phyloP scores from a whole-genome alignment of 768 basidiomycete species.

The Naganishia randhawae region DNA sequence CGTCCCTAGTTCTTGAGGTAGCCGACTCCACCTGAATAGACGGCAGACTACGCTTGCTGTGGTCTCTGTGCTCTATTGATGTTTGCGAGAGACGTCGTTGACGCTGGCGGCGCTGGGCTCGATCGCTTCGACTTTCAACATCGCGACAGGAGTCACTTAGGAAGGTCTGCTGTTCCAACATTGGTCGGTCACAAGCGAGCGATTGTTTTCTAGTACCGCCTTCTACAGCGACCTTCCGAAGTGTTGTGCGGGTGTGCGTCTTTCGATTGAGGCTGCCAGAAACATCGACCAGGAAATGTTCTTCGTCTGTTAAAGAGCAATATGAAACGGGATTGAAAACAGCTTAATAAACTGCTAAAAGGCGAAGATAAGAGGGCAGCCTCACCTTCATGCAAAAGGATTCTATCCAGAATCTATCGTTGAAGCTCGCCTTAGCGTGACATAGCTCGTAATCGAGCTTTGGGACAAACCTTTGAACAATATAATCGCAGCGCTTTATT shows the following conservation, averaged over 20 bases:
- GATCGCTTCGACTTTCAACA: too few relatives aligned
- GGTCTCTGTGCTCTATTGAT: neutral
- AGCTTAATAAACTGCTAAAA: neutral
- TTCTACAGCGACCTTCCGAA: neutral
- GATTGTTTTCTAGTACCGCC: neutral
- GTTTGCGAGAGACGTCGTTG: neutral
- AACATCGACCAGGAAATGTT: constrained; percentile 91
- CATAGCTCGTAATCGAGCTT: constrained; percentile 4
- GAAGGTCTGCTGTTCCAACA: neutral
- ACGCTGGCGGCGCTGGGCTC: too few relatives aligned
- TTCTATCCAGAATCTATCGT: constrained; percentile 78
- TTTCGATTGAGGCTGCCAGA: constrained; percentile 47
- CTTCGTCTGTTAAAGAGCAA: constrained; percentile 58
- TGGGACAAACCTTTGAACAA: constrained; percentile 65
- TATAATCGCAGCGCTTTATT: constrained; percentile 94
- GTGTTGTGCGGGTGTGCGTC: neutral
- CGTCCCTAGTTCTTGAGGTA: neutral
- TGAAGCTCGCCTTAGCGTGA: neutral
- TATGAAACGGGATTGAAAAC: neutral
- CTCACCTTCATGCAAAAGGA: constrained; percentile 78
- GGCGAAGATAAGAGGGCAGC: neutral
- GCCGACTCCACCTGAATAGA: constrained; percentile 1
- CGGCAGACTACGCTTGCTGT: neutral
- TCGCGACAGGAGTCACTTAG: too few relatives aligned
- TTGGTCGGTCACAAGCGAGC: neutral